These are phyloP conservation scores for Fusarium proliferatum DNA, from an alignment of 2,329 filamentous ascomycete genomes.

Conservation along the genomic window DNA sequence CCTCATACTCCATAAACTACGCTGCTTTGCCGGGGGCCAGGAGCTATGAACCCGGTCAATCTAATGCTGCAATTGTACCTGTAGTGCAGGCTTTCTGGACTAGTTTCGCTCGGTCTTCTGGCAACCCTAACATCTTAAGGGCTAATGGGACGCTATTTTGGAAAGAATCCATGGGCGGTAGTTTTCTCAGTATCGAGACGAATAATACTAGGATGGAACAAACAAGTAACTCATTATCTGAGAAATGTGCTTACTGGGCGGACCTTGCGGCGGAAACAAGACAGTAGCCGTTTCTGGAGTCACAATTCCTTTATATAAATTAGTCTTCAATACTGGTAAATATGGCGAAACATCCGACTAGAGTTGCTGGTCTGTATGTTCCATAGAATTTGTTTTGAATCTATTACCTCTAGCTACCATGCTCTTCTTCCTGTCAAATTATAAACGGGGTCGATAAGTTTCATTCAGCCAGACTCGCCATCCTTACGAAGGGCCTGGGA, in stretches of 20 bases:
- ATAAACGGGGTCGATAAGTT: no score
- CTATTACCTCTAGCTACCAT: fast-evolving
- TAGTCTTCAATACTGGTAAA: neutral
- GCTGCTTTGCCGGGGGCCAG: neutral
- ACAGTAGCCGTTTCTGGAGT: neutral
- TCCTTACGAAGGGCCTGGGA: no score
- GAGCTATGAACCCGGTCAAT: neutral
- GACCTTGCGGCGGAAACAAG: neutral
- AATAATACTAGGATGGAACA: neutral
- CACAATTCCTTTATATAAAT: neutral
- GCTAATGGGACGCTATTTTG: neutral
- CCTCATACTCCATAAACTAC: neutral
- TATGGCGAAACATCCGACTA: fast-evolving
- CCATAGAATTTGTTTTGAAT: no score
- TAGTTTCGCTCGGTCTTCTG: neutral
- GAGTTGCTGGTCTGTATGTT: no score
- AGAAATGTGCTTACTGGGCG: neutral
- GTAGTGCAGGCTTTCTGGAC: neutral
- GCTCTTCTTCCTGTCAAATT: neutral
- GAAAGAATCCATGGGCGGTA: neutral
- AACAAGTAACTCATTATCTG: neutral
- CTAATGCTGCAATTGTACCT: neutral
- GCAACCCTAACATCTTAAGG: neutral
- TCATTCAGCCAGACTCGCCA: no score
- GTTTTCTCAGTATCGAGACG: neutral